phyloP scores from a whole-genome alignment of 768 basidiomycete species.

The Paxillus ammoniavirescens region DNA sequence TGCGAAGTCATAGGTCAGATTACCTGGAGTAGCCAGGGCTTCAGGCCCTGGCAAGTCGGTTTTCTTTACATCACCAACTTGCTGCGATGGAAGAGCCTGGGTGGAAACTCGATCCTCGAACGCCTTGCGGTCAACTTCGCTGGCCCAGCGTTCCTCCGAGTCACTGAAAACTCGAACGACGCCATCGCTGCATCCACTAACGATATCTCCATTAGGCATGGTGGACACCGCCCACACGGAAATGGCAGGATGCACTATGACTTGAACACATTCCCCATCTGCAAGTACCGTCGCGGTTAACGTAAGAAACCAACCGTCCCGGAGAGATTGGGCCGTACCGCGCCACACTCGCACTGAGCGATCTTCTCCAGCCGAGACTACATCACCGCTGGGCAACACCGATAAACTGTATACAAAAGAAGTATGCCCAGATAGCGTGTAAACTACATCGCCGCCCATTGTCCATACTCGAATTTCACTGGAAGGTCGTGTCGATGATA shows the following conservation, averaged over 20 bases:
- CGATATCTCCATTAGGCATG: slow-evolving; percentile 89
- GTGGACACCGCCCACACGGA: slow-evolving; percentile 95
- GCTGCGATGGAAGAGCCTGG: slow-evolving; percentile 79
- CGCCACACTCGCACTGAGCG: slow-evolving; percentile 90
- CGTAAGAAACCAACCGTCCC: not conserved
- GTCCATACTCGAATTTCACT: slow-evolving; percentile 95
- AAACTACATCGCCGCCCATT: slow-evolving; percentile 71
- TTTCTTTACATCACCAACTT: slow-evolving; percentile 92
- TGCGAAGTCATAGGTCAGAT: not conserved
- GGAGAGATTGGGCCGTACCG: slow-evolving; percentile 44
- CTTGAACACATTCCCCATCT: slow-evolving; percentile 90
- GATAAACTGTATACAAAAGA: slow-evolving; percentile 94
- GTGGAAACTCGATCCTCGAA: slow-evolving; percentile 76
- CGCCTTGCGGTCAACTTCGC: slow-evolving; percentile 56
- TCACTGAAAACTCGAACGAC: slow-evolving; percentile 83
- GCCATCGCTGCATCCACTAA: slow-evolving; percentile 88
- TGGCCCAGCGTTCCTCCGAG: slow-evolving; percentile 70
- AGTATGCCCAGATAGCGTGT: slow-evolving; percentile 88
- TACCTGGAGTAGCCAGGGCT: slow-evolving; percentile 70
- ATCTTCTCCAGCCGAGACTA: slow-evolving; percentile 94
- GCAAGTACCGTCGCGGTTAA: slow-evolving; percentile 6
- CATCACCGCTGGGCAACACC: slow-evolving; percentile 75
- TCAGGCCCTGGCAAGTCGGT: slow-evolving; percentile 87
- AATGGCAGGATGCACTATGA: slow-evolving; percentile 89
- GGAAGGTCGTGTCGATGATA: slow-evolving; percentile 4